These are phyloP conservation scores for Lachancea sp. DNA, from an alignment of 805 yeast species.

Conservation along the genomic window DNA sequence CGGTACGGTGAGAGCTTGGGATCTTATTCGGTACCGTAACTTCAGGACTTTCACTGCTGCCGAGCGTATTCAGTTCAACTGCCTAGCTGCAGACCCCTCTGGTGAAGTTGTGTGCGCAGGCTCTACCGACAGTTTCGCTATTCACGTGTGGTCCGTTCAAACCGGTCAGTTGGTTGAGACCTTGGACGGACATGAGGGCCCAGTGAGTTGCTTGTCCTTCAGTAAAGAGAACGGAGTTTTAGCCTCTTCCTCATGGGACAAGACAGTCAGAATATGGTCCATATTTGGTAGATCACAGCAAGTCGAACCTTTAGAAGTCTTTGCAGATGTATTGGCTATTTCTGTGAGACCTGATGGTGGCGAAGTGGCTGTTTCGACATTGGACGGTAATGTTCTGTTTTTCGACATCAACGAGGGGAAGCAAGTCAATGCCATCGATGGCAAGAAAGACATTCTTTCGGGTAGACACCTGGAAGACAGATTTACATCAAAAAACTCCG, in stretches of 20 bases:
- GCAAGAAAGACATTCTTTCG: slow-evolving; percentile 74
- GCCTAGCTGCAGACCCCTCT: slow-evolving; percentile 91
- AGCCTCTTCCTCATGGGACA: slow-evolving; percentile 96
- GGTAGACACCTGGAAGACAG: slow-evolving; percentile 83
- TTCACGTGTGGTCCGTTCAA: slow-evolving; percentile 96
- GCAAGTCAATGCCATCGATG: slow-evolving; percentile 79
- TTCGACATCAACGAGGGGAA: slow-evolving; percentile 80
- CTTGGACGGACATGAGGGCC: slow-evolving; percentile 91
- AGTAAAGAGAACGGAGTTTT: slow-evolving; percentile 70
- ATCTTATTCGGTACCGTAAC: slow-evolving; percentile 83
- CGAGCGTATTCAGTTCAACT: slow-evolving; percentile 76
- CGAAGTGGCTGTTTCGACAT: slow-evolving; percentile 77
- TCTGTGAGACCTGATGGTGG: slow-evolving; percentile 91
- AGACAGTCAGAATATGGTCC: slow-evolving; percentile 88
- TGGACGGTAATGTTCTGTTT: slow-evolving; percentile 79
- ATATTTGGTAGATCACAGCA: slow-evolving; percentile 80
- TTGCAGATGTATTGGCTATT: slow-evolving; percentile 75
- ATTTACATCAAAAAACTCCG: slow-evolving; percentile 71
- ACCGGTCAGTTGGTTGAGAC: slow-evolving; percentile 86
- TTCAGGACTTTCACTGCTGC: slow-evolving; percentile 93
- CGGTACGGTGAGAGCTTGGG: slow-evolving; percentile 98
- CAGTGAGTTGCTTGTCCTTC: slow-evolving; percentile 80
- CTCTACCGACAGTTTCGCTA: slow-evolving; percentile 79
- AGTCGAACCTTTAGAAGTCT: slow-evolving; percentile 85
- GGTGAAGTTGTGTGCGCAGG: slow-evolving; percentile 97